phyloP scores from a whole-genome alignment of 1,284 basidiomycete genomes.

The Cryptococcus deneoformans region DNA sequence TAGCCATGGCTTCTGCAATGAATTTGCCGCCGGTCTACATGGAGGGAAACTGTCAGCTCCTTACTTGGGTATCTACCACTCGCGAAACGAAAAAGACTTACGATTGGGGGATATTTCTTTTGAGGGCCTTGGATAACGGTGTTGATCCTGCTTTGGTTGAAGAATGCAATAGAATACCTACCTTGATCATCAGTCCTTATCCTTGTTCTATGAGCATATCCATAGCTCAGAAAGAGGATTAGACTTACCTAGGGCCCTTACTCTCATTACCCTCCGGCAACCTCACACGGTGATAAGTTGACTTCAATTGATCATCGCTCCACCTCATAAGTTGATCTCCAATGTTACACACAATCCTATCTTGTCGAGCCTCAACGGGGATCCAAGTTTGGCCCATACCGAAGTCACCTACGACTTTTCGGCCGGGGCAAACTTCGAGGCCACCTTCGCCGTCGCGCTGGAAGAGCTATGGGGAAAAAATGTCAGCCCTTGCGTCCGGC shows the following conservation, averaged over 20 bases:
- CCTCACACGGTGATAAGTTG: conserved; percentile 35
- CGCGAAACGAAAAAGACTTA: conserved; percentile 8
- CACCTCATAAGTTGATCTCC: conserved; percentile 39
- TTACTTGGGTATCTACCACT: background rate
- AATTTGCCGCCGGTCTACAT: conserved; percentile 30
- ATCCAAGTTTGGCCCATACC: conserved; percentile 31
- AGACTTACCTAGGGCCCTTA: conserved; percentile 13
- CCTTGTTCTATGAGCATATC: background rate
- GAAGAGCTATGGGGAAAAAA: conserved; percentile 19
- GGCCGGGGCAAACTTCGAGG: conserved; percentile 37
- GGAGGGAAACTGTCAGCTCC: background rate
- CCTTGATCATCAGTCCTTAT: background rate
- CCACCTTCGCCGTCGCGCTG: conserved; percentile 37
- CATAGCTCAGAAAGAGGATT: background rate
- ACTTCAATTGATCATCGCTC: conserved; percentile 35
- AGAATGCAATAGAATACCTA: conserved; percentile 33
- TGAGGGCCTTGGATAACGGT: conserved; percentile 31
- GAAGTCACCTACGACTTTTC: conserved; percentile 35
- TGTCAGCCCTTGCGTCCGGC: background rate
- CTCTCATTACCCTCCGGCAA: conserved; percentile 25
- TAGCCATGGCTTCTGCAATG: conserved; percentile 28
- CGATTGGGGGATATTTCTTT: conserved; percentile 33
- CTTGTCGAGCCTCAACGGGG: conserved; percentile 28
- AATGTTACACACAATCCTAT: conserved; percentile 38
- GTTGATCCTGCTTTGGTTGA: conserved; percentile 33